Evolutionary conservation across 805 yeast genomes (phyloP).

Genomic region (Ascoidea rubescens): DNA sequence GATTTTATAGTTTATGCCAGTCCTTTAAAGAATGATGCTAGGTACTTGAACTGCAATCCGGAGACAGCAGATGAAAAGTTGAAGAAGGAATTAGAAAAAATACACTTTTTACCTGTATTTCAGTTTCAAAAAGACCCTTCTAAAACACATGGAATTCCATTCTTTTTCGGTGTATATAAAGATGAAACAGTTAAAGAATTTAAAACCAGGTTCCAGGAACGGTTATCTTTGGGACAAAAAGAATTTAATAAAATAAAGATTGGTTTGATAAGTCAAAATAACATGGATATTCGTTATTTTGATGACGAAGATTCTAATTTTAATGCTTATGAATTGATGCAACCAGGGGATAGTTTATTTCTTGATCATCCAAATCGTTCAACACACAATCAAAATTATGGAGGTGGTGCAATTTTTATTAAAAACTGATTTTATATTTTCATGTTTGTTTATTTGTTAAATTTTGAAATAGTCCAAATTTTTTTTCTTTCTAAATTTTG

Average conservation of each 20-base stretch:
- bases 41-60: constrained; percentile 14
- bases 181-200: constrained; percentile 54
- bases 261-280: constrained; percentile 28
- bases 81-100: constrained; percentile 12
- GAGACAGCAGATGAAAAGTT: constrained; percentile 9
- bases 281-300: constrained; percentile 4
- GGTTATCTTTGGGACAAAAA: constrained; percentile 63
- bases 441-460: too few species aligned
- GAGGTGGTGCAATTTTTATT: constrained; percentile 44
- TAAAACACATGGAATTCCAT: constrained; percentile 72
- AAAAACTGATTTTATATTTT: constrained; percentile 14
- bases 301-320: constrained; percentile 37
- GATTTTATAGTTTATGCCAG: constrained; percentile 22
- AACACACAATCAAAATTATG: constrained; percentile 32
- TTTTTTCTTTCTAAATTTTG: too few species aligned
- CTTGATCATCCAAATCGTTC: constrained; percentile 82
- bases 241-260: constrained; percentile 68
- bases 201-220: constrained; percentile 48
- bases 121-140: constrained; percentile 65
- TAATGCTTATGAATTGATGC: constrained; percentile 40
- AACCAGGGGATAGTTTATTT: constrained; percentile 43
- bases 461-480: too few species aligned
- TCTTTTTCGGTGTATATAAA: constrained; percentile 56
- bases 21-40: constrained; percentile 26
- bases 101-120: constrained; percentile 27